Conservation (phyloP, 2,329 filamentous ascomycete species). For the Colletotrichum australisinense region DNA sequence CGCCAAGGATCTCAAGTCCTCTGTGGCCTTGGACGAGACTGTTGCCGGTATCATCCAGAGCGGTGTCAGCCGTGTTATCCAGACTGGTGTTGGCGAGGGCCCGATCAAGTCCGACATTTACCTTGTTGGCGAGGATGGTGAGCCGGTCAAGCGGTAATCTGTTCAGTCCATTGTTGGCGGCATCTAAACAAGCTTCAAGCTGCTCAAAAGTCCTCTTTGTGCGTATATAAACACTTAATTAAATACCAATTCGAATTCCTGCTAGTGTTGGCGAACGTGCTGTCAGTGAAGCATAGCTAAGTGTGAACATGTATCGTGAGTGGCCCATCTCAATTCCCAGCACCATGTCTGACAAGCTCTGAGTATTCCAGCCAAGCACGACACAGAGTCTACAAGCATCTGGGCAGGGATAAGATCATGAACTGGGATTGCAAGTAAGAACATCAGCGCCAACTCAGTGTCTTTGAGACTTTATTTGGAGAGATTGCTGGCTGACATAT, state of each 20-base stretch:
- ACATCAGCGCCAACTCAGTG: too few species aligned
- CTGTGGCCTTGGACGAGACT: slow-evolving; percentile 71
- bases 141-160: slow-evolving; percentile 50
- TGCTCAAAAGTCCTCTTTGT: not conserved
- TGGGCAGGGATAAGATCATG: not conserved
- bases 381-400: not conserved
- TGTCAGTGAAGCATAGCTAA: not conserved
- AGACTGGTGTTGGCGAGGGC: slow-evolving; percentile 92
- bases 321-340: not conserved
- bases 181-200: not conserved
- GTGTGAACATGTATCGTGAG: not conserved
- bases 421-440: not conserved
- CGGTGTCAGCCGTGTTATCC: slow-evolving; percentile 89
- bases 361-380: not conserved
- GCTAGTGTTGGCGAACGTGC: not conserved
- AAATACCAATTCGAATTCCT: not conserved
- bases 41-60: slow-evolving; percentile 76
- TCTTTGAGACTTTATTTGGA: not conserved
- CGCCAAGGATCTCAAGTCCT: slow-evolving; percentile 62
- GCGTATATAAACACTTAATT: not conserved
- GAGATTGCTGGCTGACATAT: not conserved
- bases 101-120: slow-evolving; percentile 84
- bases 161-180: too few species aligned
- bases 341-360: too few species aligned
- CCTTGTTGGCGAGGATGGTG: slow-evolving; percentile 76